phyloP scores from a whole-genome alignment of 345 rosid species.

The Populus davidiana region DNA sequence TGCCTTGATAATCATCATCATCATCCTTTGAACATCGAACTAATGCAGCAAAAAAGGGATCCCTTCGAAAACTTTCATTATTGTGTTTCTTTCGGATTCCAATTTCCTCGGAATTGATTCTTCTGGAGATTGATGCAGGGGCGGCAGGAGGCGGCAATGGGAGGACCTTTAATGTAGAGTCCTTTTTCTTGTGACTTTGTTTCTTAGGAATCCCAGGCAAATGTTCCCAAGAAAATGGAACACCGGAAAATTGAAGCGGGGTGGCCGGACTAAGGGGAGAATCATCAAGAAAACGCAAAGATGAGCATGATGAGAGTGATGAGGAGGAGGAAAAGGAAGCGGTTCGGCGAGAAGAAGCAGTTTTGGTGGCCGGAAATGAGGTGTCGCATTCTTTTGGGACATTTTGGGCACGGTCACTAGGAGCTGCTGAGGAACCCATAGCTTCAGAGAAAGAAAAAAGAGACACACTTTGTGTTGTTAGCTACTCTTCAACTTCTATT shows the following conservation, averaged over 20 bases:
- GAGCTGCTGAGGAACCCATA: constrained; percentile 20
- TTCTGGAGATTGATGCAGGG: constrained; percentile 22
- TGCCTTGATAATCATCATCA: neutral
- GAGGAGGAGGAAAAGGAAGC: constrained; percentile 38
- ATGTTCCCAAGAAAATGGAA: constrained; percentile 93
- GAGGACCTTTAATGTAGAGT: constrained; percentile 32
- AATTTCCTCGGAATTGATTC: constrained; percentile 6
- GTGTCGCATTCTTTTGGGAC: constrained; percentile 16
- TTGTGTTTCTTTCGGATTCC: constrained; percentile 28
- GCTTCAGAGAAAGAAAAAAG: constrained; percentile 7
- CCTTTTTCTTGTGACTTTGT: constrained; percentile 29
- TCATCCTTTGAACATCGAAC: constrained; percentile 71
- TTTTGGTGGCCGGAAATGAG: constrained; percentile 13
- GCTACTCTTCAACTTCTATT: neutral
- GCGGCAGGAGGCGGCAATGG: constrained; percentile 64
- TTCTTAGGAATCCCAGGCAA: constrained; percentile 87
- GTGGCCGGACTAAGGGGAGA: constrained; percentile 56
- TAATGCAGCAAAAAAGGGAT: constrained; percentile 77
- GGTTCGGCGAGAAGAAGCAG: constrained; percentile 18
- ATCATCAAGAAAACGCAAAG: constrained; percentile 38
- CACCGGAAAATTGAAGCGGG: constrained; percentile 58
- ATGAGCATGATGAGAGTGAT: constrained; percentile 38
- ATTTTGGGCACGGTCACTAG: constrained; percentile 11
- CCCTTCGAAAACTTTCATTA: constrained; percentile 26
- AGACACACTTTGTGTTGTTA: neutral